Conservation (phyloP, 495 filamentous ascomycete species). For the Xeromyces bisporus region DNA sequence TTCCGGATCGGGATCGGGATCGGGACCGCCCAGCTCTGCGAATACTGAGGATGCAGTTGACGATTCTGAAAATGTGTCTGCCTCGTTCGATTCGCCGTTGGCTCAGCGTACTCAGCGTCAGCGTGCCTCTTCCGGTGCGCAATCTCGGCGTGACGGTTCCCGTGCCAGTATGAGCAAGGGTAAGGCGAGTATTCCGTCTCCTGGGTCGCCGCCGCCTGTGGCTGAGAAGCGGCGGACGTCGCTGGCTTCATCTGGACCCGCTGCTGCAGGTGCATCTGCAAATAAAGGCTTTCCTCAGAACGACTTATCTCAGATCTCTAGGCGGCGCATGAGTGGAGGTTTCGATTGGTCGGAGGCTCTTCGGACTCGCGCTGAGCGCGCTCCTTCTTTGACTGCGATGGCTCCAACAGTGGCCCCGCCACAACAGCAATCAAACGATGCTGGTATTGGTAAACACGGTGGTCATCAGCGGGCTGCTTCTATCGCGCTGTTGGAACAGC, state of each 20-base stretch:
- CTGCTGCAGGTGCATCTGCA: conserved; percentile 28
- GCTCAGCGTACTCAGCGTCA: no score
- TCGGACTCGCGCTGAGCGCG: conserved; percentile 72
- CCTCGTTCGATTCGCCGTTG: no score
- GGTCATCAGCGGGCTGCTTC: conserved; percentile 39
- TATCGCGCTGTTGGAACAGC: conserved; percentile 49
- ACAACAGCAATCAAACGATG: conserved; percentile 8
- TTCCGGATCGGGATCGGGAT: conserved; percentile 50
- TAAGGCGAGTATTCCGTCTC: conserved; percentile 30
- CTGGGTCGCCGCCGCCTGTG: conserved; percentile 7
- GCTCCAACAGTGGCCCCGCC: conserved; percentile 21
- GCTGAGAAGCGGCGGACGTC: conserved; percentile 11
- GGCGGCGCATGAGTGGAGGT: conserved; percentile 59
- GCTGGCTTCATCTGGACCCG: conserved; percentile 13
- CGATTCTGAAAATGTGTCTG: conserved; percentile 53
- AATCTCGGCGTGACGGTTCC: conserved; percentile 70
- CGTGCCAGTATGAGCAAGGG: no score
- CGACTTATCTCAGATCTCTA: conserved; percentile 29
- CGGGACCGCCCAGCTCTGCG: conserved; percentile 54
- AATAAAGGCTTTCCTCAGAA: conserved; percentile 19
- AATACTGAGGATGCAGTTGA: conserved; percentile 74
- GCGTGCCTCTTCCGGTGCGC: conserved; percentile 80
- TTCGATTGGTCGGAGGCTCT: conserved; percentile 94
- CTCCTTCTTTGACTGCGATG: conserved; percentile 37
- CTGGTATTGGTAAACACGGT: conserved; percentile 12